phyloP scores from a whole-genome alignment of 2,329 filamentous ascomycete species.

The Coniochaeta ligniaria region DNA sequence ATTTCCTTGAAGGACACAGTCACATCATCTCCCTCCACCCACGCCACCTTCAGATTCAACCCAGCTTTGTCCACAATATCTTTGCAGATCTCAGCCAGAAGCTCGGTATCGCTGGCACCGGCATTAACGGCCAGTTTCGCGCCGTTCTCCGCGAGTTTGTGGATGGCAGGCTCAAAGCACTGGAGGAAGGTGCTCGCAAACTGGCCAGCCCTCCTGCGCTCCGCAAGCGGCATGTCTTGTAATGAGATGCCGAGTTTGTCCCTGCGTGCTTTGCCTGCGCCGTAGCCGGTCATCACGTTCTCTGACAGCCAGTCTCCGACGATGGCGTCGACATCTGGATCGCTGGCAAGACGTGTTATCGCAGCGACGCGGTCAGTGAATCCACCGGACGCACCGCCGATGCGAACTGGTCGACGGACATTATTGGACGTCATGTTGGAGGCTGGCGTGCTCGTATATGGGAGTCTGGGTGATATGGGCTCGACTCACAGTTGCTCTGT shows the following conservation, averaged over 20 bases:
- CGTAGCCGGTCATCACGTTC: constrained; percentile 13
- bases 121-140: constrained; percentile 25
- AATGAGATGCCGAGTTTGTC: not conserved
- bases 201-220: not conserved
- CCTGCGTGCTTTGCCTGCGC: constrained; percentile 11
- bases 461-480: not conserved
- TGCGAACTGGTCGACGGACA: constrained; percentile 14
- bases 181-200: constrained; percentile 1
- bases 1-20: constrained; percentile 10
- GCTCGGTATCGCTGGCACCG: constrained; percentile 21
- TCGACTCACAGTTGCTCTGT: not conserved
- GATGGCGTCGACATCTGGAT: constrained; percentile 12
- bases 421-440: not conserved
- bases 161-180: constrained; percentile 19
- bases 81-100: constrained; percentile 10
- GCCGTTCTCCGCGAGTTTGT: constrained; percentile 13
- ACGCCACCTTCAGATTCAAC: constrained; percentile 21
- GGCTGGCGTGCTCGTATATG: not conserved
- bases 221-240: not conserved
- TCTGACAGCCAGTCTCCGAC: constrained; percentile 12
- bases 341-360: constrained; percentile 15
- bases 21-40: constrained; percentile 24
- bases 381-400: constrained; percentile 21
- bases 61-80: constrained; percentile 12
- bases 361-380: constrained; percentile 24